A percentile compares a stretch with the other conserved stretches of the same genome.
phyloP scores from a whole-genome alignment of 208 protist genomes.

The Polymyxa betae region DNA sequence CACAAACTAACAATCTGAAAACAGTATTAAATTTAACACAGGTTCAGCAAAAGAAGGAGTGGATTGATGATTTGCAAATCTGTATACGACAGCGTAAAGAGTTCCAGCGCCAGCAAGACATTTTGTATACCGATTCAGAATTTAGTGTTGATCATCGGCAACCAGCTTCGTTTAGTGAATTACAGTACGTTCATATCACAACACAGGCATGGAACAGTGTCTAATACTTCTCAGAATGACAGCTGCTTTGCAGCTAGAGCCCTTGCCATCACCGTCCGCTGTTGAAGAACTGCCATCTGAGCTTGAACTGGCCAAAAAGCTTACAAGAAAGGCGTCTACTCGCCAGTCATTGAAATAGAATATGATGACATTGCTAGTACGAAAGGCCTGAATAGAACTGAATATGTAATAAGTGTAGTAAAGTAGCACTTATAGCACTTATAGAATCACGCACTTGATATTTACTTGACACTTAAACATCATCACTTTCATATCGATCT shows the following conservation, averaged over 20 bases:
- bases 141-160: too few species aligned
- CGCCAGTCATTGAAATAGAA: too few species aligned
- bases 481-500: too few species aligned
- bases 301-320: background rate
- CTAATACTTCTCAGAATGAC: background rate
- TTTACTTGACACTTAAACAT: too few species aligned
- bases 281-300: background rate
- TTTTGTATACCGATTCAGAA: too few species aligned
- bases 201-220: background rate
- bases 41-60: conserved; percentile 2
- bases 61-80: background rate
- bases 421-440: too few species aligned
- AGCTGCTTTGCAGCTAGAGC: background rate
- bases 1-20: background rate
- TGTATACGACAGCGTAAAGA: background rate
- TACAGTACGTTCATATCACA: background rate
- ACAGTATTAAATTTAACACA: background rate
- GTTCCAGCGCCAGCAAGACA: background rate
- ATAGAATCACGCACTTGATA: too few species aligned
- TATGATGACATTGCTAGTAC: too few species aligned
- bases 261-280: background rate
- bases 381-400: too few species aligned
- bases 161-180: background rate
- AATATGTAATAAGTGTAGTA: too few species aligned
- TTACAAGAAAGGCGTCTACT: background rate